Conservation (phyloP, 768 basidiomycete species). For the Mycena vitilis region DNA sequence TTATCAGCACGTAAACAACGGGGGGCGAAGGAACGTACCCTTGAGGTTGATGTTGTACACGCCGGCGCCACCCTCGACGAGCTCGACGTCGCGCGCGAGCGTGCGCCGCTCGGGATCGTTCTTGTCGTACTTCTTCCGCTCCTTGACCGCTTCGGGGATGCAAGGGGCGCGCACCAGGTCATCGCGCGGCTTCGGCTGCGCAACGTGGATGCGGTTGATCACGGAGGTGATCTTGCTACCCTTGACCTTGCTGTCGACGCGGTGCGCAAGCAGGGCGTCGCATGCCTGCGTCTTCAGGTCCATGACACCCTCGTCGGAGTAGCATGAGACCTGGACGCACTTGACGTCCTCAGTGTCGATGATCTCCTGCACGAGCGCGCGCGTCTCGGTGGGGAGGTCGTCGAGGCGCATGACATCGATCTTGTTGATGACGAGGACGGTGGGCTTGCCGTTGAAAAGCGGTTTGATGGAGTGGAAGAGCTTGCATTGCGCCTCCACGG, state of each 20-base stretch:
- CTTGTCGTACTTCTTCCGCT: slow-evolving; percentile 87
- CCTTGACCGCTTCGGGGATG: slow-evolving; percentile 88
- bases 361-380: slow-evolving; percentile 88
- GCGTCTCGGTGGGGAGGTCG: slow-evolving; percentile 82
- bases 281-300: slow-evolving; percentile 95
- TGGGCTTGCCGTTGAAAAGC: slow-evolving; percentile 93
- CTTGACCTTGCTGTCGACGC: slow-evolving; percentile 94
- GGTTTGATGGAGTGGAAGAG: slow-evolving; percentile 99
- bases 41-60: slow-evolving; percentile 92
- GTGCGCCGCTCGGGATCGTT: slow-evolving; percentile 80
- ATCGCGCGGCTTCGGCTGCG: slow-evolving; percentile 90
- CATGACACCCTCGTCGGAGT: slow-evolving; percentile 98
- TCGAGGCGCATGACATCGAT: slow-evolving; percentile 92
- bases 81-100: slow-evolving; percentile 85
- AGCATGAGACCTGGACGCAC: slow-evolving; percentile 89
- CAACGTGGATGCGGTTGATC: slow-evolving; percentile 96
- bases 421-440: slow-evolving; percentile 97
- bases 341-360: slow-evolving; percentile 77
- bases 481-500: slow-evolving; percentile 96
- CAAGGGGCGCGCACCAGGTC: slow-evolving; percentile 88
- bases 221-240: slow-evolving; percentile 93
- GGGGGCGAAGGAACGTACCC: slow-evolving; percentile 62
- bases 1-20: slow-evolving; percentile 6
- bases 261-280: slow-evolving; percentile 93
- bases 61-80: slow-evolving; percentile 89